Evolutionary conservation across 2,329 filamentous ascomycete genomes (phyloP), one percentile per base, ranked within the genome.

Genomic region (Pseudocercospora ulei): DNA sequence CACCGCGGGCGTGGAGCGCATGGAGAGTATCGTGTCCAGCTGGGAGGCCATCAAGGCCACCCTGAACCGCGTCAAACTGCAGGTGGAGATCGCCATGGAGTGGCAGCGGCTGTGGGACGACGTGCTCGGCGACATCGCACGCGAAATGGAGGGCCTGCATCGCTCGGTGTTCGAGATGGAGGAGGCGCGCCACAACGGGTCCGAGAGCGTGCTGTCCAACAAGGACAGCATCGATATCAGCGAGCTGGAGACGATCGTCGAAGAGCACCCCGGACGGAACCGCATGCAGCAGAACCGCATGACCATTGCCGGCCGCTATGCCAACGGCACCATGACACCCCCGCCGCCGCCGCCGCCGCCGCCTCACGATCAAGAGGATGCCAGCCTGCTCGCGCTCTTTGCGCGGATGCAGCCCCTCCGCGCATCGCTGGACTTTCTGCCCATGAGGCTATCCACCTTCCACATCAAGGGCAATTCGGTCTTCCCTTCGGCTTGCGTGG

Each of bases 41-140:
- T 98, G 90, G 90, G 71, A 76, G 28, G 77, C 78, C 49, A 88
- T 95, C 53, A 82, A 85, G 53, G 70, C 68, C 26, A 80, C 81
- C 1, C 66, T 98, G 35, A 81, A 80, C 47, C 78, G 66, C 16
- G 81, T 94, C 39, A 93, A 93, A 59, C 75, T 75, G 31, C 88
- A 96, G 57, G 88, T 98, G 11, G 90, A 96, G 62, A 78, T 94
- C 42, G 90, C 90, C 30, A 93, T 96, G 86, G 90, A 98, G 58
- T 98, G 88, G 88, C 87, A 95, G 61, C 87, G 96, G 63, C 70
- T 98, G 22, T 96, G 90, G 88, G 85, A 85, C 53, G 84, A 75
- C 48, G 88, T 96, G 2, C 69, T 98, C 2, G 88, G 87, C 28
- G 88, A 96, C 58, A 94, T 96, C 45, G 83, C 87, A 36, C 77